phyloP scores from a whole-genome alignment of 495 filamentous ascomycete species.

The Lasiosphaeris hirsuta region DNA sequence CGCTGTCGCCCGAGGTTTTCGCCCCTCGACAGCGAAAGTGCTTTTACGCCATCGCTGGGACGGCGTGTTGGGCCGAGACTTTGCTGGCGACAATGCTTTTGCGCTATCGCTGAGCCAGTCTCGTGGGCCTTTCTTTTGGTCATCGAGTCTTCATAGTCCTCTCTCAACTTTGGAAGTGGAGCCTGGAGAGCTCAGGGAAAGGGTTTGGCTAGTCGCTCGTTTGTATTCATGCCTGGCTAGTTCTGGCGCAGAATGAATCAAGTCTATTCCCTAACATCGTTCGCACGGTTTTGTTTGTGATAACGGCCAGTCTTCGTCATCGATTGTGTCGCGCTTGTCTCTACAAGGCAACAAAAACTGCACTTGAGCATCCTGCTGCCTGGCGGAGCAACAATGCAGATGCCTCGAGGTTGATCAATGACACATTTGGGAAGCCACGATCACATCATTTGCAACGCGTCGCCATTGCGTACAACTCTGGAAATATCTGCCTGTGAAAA shows the following conservation, averaged over 20 bases:
- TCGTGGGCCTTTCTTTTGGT: slow-evolving; percentile 45
- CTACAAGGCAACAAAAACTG: too few relatives aligned
- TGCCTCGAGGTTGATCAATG: too few relatives aligned
- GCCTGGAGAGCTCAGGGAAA: not conserved
- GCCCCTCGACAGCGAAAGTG: slow-evolving; percentile 53
- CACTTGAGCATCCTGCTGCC: too few relatives aligned
- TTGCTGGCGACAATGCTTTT: slow-evolving; percentile 50
- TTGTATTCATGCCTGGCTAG: not conserved
- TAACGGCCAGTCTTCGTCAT: too few relatives aligned
- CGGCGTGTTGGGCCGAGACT: slow-evolving; percentile 51
- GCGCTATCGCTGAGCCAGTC: slow-evolving; percentile 52
- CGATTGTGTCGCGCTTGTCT: too few relatives aligned
- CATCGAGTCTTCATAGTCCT: not conserved
- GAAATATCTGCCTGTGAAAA: too few relatives aligned
- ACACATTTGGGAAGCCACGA: too few relatives aligned
- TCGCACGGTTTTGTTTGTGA: too few relatives aligned
- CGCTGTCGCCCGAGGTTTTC: slow-evolving; percentile 35
- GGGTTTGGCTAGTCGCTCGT: not conserved
- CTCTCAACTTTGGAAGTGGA: not conserved
- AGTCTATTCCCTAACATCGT: not conserved
- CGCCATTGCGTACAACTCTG: too few relatives aligned
- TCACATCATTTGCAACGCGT: too few relatives aligned
- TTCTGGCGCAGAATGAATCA: not conserved
- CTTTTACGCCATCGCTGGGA: slow-evolving; percentile 58
- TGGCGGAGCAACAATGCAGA: too few relatives aligned